Percentiles rank a stretch among this genome's conserved stretches.
phyloP scores from a whole-genome alignment of 2,329 filamentous ascomycete genomes.

The Cadophora malorum region DNA sequence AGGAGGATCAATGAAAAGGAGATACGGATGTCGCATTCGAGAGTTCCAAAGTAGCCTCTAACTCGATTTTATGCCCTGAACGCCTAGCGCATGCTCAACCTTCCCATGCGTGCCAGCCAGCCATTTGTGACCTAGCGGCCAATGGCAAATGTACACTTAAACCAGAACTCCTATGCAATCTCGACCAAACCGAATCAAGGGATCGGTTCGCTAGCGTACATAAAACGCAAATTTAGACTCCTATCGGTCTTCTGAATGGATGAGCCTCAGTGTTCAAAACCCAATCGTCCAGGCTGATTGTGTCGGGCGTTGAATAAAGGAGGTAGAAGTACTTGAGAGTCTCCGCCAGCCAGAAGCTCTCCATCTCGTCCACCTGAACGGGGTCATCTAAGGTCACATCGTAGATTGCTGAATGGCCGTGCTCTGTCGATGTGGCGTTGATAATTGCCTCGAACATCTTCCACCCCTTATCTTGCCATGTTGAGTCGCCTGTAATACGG shows the following conservation, averaged over 20 bases:
- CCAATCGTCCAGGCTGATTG: slow-evolving; percentile 70
- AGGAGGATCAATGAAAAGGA: background rate
- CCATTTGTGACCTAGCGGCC: background rate
- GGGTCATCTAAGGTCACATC: slow-evolving; percentile 59
- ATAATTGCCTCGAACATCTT: slow-evolving; percentile 79
- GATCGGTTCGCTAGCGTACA: background rate
- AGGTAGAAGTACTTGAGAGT: slow-evolving; percentile 93
- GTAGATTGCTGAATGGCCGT: slow-evolving; percentile 73
- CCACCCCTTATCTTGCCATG: slow-evolving; percentile 85
- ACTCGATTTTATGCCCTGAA: slow-evolving; percentile 10
- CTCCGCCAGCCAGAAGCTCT: slow-evolving; percentile 91
- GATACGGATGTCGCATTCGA: slow-evolving; percentile 6
- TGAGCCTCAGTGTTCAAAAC: slow-evolving; percentile 59
- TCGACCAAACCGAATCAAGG: background rate
- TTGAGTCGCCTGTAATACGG: slow-evolving; percentile 80
- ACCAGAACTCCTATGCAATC: slow-evolving; percentile 24
- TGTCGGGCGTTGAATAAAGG: slow-evolving; percentile 71
- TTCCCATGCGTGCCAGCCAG: background rate
- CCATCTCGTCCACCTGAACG: slow-evolving; percentile 69
- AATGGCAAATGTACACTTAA: background rate
- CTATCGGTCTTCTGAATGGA: slow-evolving; percentile 43
- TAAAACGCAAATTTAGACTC: background rate
- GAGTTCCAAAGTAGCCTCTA: background rate
- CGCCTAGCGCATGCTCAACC: slow-evolving; percentile 19
- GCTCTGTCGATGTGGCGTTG: slow-evolving; percentile 67